Evolutionary conservation across 345 rosid species (phyloP), one percentile per base, ranked within the genome.

Genomic region (Eucalyptus tenuipes): DNA sequence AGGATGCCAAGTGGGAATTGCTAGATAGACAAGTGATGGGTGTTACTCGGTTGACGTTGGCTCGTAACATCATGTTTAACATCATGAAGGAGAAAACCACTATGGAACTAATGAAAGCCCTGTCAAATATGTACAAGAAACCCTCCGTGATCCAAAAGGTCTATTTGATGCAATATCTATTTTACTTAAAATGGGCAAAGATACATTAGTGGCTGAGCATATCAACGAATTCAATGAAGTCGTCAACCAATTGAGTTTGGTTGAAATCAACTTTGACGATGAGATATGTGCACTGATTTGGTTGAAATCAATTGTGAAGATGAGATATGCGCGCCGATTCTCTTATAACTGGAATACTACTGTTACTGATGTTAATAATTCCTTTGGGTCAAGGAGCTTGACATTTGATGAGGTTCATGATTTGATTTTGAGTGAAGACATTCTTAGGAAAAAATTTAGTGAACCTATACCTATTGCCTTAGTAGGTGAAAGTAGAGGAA

Each of bases 271-370:
- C 10, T 14, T 64, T 64, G 37, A 64, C 0, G 17, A 29, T 64
- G 37, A 64, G 20, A 3, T 64, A n/a, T 8, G 31, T n/a, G 16
- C 16, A 4, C 11, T 7, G 17, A 61, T 61, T 29, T 14, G 16
- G n/a, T 61, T 61, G 17, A 61, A 13, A 61, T 61, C n/a, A 31
- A 61, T 33, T 29, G 13, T 61, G 33, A 61, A 13, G 15, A 27
- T 61, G 17, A 61, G 17, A 5, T 61, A 29, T 7, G n/a, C 13
- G 14, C 2, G 8, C 0, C 7, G 2, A 14, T 64, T n/a, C 5
- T 7, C n/a, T n/a, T 15, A n/a, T 64, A 1, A 7, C 1, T n/a
- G 4, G 75, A 64, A 29, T 29, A 64, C 5, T 64, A 64, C 5
- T 64, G 4, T 29, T 64, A 29, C 18, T 64, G 0, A 3, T 29